A percentile compares a stretch with the other conserved stretches of the same genome.
phyloP scores from a whole-genome alignment of 495 filamentous ascomycete genomes.

The Pyrenopolyporus hunteri region DNA sequence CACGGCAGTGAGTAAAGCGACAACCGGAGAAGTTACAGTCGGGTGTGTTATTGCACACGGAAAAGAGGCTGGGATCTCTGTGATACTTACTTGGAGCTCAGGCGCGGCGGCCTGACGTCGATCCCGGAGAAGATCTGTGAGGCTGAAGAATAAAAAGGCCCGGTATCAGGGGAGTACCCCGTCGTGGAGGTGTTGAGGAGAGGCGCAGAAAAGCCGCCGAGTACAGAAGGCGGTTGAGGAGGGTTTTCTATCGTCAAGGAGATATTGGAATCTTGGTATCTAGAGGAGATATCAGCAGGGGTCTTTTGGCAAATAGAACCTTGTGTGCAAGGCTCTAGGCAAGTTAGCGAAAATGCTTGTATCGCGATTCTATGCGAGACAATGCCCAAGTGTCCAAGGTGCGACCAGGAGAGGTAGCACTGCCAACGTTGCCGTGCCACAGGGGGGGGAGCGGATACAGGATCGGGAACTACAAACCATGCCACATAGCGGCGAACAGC shows the following conservation, averaged over 20 bases:
- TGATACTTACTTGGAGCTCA: constrained; percentile 58
- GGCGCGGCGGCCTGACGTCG: constrained; percentile 55
- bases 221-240: constrained; percentile 51
- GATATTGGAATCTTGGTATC: constrained; percentile 54
- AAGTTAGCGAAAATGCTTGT: constrained; percentile 45
- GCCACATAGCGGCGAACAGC: constrained; percentile 41
- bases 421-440: constrained; percentile 54
- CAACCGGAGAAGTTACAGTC: constrained; percentile 17
- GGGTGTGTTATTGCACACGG: constrained; percentile 18
- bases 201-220: constrained; percentile 53
- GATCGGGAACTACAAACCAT: constrained; percentile 50
- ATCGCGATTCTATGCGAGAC: constrained; percentile 42
- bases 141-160: constrained; percentile 51
- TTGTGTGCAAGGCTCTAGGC: constrained; percentile 38
- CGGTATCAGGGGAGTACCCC: constrained; percentile 53
- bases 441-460: constrained; percentile 46
- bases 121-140: constrained; percentile 52
- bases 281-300: constrained; percentile 48
- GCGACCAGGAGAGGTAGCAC: constrained; percentile 50
- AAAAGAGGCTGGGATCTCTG: constrained; percentile 23
- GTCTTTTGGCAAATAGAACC: constrained; percentile 37
- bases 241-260: constrained; percentile 55
- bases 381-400: constrained; percentile 46
- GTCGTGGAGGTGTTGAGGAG: constrained; percentile 43
- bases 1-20: constrained; percentile 49